Conservation (phyloP, 805 yeast species). For the Wickerhamiella galacta region DNA sequence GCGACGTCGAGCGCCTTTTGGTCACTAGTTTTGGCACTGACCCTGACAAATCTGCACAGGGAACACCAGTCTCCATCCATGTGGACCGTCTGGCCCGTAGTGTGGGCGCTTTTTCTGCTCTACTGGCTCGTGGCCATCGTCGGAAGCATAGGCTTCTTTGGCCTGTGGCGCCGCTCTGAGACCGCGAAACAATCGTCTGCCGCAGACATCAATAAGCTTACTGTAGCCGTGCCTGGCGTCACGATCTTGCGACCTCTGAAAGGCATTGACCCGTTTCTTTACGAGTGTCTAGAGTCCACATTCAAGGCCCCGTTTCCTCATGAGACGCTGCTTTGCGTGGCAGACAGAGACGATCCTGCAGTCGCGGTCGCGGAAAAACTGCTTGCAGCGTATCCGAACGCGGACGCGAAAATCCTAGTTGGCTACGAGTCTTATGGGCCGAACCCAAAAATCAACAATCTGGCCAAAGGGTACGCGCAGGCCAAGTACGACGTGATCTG, state of each 20-base stretch:
- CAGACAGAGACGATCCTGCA: constrained; percentile 44
- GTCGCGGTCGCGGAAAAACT: constrained; percentile 37
- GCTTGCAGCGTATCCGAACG: constrained; percentile 34
- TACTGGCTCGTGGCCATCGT: constrained; percentile 1
- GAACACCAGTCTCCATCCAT: too few relatives aligned
- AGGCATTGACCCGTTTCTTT: constrained; percentile 67
- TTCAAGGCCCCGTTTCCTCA: constrained; percentile 56
- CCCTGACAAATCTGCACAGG: too few relatives aligned
- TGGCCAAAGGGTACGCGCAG: constrained; percentile 57
- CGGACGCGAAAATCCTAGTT: constrained; percentile 42
- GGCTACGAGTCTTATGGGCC: constrained; percentile 47
- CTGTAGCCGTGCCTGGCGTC: constrained; percentile 35
- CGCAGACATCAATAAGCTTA: background rate
- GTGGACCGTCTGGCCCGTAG: background rate
- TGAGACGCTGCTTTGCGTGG: constrained; percentile 67
- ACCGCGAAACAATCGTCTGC: background rate
- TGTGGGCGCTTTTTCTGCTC: constrained; percentile 1
- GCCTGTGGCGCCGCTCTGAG: constrained; percentile 1
- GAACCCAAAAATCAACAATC: constrained; percentile 75
- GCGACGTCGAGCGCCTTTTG: too few relatives aligned
- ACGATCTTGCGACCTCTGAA: constrained; percentile 69
- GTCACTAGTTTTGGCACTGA: too few relatives aligned
- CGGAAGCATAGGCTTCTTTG: constrained; percentile 1
- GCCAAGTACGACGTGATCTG: constrained; percentile 65
- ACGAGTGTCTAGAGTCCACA: constrained; percentile 47